Base-by-base conservation (phyloP, 1,284 basidiomycete species). In the Filobasidium uniguttulatum region DNA sequence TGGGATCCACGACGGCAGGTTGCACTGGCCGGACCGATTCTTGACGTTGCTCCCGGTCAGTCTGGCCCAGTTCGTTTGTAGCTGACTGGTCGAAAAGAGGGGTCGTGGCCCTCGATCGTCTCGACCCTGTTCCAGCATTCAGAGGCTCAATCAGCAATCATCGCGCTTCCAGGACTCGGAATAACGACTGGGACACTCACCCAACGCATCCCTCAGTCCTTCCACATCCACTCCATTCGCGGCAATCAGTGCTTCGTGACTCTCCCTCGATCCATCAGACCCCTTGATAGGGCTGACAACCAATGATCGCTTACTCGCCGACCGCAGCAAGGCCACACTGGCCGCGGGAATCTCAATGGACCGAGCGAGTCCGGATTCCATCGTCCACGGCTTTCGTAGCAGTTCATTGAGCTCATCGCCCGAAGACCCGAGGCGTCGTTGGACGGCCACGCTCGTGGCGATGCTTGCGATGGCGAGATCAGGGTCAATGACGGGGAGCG, bases 131-230 rank as follows among this genome's bases (percentile, higher is more conserved):
- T n/a, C n/a, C n/a, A n/a, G n/a, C n/a, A n/a, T n/a, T n/a, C n/a
- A n/a, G n/a, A n/a, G n/a, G n/a, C n/a, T n/a, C n/a, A n/a, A n/a
- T 33, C 9, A 10, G 31, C 9, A 33, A 33, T 33, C 31, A 33
- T 9, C 31, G n/a, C n/a, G 31, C 31, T 33, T 9, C 10, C n/a
- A 33, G 10, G 31, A 33, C 9, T 10, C 9, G 31, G n/a, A 10
- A 33, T n/a, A 33, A 33, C 31, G 9, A 9, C 10, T n/a, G 9
- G 10, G 31, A 12, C 10, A 55, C 61, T 52, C 44, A 59, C 63
- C 85, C 2, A 91, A 70, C 7, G 87, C 87, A 58, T 89, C 85
- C 48, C 86, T 75, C 38, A 91, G 73, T 62, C 90, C 86, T 1
- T 77, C 80, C 12, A 91, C 86, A 25, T 88, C 88, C 8, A 90